Percentiles rank a stretch among this genome's conserved stretches.
Evolutionary conservation across 805 yeast genomes (phyloP).

Genomic region (Zygotorulaspora chibaensis): DNA sequence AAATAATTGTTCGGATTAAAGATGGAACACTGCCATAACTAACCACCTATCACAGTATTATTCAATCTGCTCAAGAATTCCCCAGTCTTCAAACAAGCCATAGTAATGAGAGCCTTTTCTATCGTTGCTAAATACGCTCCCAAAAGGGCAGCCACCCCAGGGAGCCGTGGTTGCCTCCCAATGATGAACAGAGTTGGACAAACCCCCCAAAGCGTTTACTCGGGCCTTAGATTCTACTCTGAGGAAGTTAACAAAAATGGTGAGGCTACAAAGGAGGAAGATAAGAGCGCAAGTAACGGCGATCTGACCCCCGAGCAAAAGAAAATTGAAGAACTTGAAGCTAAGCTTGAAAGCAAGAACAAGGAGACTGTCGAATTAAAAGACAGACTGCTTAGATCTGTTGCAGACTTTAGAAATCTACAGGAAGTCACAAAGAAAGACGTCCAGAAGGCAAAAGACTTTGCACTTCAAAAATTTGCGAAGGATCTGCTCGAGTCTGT

Average conservation of each 20-base stretch:
- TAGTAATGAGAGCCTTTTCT: conserved; percentile 10
- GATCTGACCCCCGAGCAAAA: conserved; percentile 25
- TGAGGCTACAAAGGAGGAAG: conserved; percentile 8
- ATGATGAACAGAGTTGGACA: neutral
- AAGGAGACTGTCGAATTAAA: conserved; percentile 77
- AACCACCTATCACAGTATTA: too few species aligned
- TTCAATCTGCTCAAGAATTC: neutral
- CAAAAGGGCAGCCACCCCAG: conserved; percentile 2
- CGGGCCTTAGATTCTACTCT: conserved; percentile 23
- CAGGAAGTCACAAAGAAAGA: conserved; percentile 89
- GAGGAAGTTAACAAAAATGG: conserved; percentile 15
- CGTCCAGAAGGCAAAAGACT: conserved; percentile 79
- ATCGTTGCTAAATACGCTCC: conserved; percentile 6
- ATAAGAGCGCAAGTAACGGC: conserved; percentile 10
- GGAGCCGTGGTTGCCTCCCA: conserved; percentile 1
- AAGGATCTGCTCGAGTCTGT: conserved; percentile 84
- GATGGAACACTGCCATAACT: neutral
- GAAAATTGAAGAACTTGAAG: conserved; percentile 40
- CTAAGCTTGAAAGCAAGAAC: conserved; percentile 55
- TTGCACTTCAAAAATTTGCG: conserved; percentile 88
- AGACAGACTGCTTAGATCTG: conserved; percentile 74
- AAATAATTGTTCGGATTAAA: too few species aligned
- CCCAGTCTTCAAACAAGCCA: neutral
- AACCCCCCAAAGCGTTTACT: neutral
- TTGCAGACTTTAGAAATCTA: conserved; percentile 89